Conservation (phyloP, 441 rosid genomes). For the Mallotus japonicus region DNA sequence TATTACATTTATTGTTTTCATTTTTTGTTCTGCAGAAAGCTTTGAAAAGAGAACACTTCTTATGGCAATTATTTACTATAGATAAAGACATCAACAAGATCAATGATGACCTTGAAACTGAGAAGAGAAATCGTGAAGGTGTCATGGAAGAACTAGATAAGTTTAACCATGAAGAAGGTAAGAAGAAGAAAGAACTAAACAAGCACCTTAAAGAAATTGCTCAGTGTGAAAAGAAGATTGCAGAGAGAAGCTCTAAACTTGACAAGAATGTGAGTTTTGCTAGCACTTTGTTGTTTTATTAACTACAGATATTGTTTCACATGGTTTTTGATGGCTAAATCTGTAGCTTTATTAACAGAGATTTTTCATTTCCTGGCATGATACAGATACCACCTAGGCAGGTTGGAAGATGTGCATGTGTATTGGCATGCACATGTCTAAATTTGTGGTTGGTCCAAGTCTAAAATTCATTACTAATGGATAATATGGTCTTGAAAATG, state of each 20-base stretch:
- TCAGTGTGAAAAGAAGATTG: constrained; percentile 73
- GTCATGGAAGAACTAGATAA: constrained; percentile 62
- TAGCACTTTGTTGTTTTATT: constrained; percentile 15
- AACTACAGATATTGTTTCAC: neutral
- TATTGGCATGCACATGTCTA: neutral
- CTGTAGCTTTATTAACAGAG: neutral
- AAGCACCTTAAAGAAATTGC: constrained; percentile 81
- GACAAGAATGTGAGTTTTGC: constrained; percentile 67
- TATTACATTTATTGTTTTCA: neutral
- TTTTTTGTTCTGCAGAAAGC: constrained; percentile 57
- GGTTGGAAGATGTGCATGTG: neutral
- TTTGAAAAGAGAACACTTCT: constrained; percentile 75
- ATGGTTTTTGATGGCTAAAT: neutral
- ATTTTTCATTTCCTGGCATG: constrained; percentile 2
- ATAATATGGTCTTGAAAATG: constrained; percentile 1
- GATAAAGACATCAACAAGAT: constrained; percentile 71
- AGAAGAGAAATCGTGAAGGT: constrained; percentile 57
- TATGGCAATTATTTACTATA: constrained; percentile 84
- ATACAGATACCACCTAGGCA: neutral
- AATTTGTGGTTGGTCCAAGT: neutral
- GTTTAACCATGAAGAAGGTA: constrained; percentile 60
- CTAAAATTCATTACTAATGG: neutral
- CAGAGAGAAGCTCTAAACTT: constrained; percentile 67
- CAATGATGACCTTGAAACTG: constrained; percentile 66
- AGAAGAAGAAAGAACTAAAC: constrained; percentile 74